A percentile compares a stretch with the other conserved stretches of the same genome.
phyloP scores from a whole-genome alignment of 106 monocot species.

The Amphibolis antarctica region DNA sequence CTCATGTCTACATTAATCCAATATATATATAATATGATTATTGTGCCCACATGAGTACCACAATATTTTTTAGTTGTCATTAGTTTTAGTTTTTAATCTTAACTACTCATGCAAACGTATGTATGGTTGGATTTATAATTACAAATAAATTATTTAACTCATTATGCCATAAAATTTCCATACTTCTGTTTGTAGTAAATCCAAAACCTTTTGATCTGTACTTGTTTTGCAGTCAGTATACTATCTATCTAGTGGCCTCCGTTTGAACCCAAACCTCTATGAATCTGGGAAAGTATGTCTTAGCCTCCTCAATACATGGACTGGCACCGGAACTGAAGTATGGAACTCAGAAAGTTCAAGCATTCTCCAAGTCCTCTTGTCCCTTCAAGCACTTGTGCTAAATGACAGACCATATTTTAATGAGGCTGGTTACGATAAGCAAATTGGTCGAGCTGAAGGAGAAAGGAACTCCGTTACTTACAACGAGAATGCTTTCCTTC shows the following conservation, averaged over 20 bases:
- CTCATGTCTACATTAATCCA: too few relatives aligned
- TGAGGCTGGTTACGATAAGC: neutral
- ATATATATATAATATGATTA: too few relatives aligned
- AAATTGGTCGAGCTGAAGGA: too few relatives aligned
- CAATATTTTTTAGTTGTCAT: too few relatives aligned
- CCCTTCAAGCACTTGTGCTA: conserved; percentile 18
- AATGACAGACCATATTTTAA: conserved; percentile 22
- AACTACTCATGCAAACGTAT: too few relatives aligned
- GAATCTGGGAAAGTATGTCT: conserved; percentile 15
- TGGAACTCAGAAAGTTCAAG: conserved; percentile 19
- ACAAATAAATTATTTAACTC: too few relatives aligned
- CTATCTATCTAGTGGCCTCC: conserved; percentile 9
- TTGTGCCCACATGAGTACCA: too few relatives aligned
- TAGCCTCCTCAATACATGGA: conserved; percentile 20
- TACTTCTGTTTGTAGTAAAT: too few relatives aligned
- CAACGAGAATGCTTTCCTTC: conserved; percentile 28
- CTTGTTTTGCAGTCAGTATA: conserved; percentile 14
- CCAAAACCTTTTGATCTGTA: too few relatives aligned
- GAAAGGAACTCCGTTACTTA: conserved; percentile 24
- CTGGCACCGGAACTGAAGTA: conserved; percentile 6
- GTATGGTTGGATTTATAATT: too few relatives aligned
- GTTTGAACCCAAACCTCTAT: conserved; percentile 20
- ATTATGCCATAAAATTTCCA: too few relatives aligned
- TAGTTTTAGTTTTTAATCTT: too few relatives aligned
- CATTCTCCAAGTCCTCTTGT: conserved; percentile 19